phyloP scores from a whole-genome alignment of 164 flowering plant species.

The Liquidambar formosana region DNA sequence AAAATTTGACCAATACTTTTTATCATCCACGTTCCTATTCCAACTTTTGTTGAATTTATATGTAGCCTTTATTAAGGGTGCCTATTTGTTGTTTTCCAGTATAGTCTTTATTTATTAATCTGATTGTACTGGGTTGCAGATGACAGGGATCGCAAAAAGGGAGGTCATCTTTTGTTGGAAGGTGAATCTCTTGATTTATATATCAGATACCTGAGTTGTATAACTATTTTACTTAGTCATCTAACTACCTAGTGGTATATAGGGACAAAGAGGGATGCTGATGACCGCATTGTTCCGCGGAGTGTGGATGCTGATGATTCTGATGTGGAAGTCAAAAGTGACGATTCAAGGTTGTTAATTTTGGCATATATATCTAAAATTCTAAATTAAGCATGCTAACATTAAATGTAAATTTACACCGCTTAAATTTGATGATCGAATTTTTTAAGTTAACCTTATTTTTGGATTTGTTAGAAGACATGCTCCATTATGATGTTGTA shows the following conservation, averaged over 20 bases:
- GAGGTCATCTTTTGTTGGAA: conserved; percentile 76
- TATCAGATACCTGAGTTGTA: not conserved
- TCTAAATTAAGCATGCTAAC: not conserved
- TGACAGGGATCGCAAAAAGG: conserved; percentile 88
- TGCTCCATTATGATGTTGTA: not conserved
- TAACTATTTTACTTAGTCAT: not conserved
- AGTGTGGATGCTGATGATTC: conserved; percentile 96
- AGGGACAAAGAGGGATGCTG: conserved; percentile 81
- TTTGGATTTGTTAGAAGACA: too few species aligned
- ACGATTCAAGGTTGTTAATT: conserved; percentile 64
- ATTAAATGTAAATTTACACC: not conserved
- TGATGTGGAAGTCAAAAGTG: conserved; percentile 79
- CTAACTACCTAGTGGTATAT: conserved; percentile 13
- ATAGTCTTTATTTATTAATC: conserved; percentile 1
- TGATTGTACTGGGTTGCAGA: conserved; percentile 49
- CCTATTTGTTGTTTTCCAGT: not conserved
- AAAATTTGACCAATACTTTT: not conserved
- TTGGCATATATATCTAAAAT: not conserved
- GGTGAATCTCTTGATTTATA: conserved; percentile 38
- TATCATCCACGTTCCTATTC: not conserved
- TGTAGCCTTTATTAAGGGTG: not conserved
- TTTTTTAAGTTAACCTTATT: too few species aligned
- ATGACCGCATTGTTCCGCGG: conserved; percentile 79
- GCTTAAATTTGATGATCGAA: too few species aligned
- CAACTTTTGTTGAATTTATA: not conserved